Evolutionary conservation across 805 yeast genomes (phyloP).

Genomic region (Wickerhamomyces queroliae): DNA sequence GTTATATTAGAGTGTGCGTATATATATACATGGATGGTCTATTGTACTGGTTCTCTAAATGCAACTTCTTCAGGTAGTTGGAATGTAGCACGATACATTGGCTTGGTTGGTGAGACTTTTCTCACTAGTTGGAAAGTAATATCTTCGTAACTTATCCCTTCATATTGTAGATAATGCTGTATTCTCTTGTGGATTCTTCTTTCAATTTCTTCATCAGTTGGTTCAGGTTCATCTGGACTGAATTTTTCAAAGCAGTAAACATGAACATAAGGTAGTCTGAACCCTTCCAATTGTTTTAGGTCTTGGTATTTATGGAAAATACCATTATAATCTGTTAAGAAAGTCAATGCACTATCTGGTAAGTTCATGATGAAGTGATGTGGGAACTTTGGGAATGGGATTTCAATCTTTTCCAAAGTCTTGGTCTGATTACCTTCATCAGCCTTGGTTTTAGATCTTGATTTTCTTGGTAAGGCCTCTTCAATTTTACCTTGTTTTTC

Average conservation of each 20-base stretch:
- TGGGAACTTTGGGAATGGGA: conserved; percentile 46
- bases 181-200: conserved; percentile 56
- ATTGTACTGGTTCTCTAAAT: conserved; percentile 25
- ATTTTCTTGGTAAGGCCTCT: too few relatives aligned
- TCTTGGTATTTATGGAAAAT: conserved; percentile 44
- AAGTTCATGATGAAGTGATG: conserved; percentile 89
- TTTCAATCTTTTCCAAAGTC: conserved; percentile 10
- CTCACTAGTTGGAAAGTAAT: conserved; percentile 79
- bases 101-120: conserved; percentile 93
- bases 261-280: conserved; percentile 69
- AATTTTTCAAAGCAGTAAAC: conserved; percentile 92
- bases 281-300: conserved; percentile 35
- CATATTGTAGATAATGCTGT: conserved; percentile 35
- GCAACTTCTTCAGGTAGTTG: conserved; percentile 64
- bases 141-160: conserved; percentile 38
- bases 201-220: conserved; percentile 61
- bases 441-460: conserved; percentile 31
- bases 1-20: neutral
- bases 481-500: conserved; percentile 29
- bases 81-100: conserved; percentile 89
- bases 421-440: conserved; percentile 23
- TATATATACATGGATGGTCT: neutral
- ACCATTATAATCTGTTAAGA: conserved; percentile 73
- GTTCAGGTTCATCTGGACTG: conserved; percentile 68
- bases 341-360: conserved; percentile 88